Evolutionary conservation across 345 rosid species (phyloP).

Genomic region (Lepidium africanum): DNA sequence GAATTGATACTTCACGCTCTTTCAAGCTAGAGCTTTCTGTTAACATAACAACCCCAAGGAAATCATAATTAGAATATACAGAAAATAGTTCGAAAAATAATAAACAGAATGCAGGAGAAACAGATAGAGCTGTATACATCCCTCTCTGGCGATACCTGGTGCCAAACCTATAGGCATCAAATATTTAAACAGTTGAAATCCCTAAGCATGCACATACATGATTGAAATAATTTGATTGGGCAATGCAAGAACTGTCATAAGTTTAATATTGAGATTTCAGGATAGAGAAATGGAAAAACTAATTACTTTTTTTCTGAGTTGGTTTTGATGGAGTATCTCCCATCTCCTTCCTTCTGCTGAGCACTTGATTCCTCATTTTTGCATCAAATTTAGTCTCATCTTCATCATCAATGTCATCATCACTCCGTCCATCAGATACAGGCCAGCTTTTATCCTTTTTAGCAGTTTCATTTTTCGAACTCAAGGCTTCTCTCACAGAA

Average conservation of each 20-base stretch:
- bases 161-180: background rate
- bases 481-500: slow-evolving; percentile 72
- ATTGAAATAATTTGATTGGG: background rate
- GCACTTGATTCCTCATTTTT: slow-evolving; percentile 75
- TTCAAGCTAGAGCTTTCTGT: slow-evolving; percentile 46
- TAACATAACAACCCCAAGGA: slow-evolving; percentile 10
- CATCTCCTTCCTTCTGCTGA: slow-evolving; percentile 54
- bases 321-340: slow-evolving; percentile 47
- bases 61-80: slow-evolving; percentile 2
- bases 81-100: slow-evolving; percentile 1
- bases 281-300: slow-evolving; percentile 2
- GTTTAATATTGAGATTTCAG: background rate
- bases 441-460: slow-evolving; percentile 39
- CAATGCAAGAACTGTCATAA: background rate
- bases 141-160: background rate
- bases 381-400: slow-evolving; percentile 80
- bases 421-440: slow-evolving; percentile 20
- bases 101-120: background rate
- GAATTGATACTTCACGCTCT: slow-evolving; percentile 30
- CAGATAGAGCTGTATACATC: background rate
- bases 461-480: slow-evolving; percentile 51
- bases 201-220: slow-evolving; percentile 3
- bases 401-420: slow-evolving; percentile 38
- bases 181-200: background rate
- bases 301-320: slow-evolving; percentile 45